These are phyloP conservation scores for Carex myosuroides DNA, from an alignment of 176 grass and related monocot species.

Conservation along the genomic window DNA sequence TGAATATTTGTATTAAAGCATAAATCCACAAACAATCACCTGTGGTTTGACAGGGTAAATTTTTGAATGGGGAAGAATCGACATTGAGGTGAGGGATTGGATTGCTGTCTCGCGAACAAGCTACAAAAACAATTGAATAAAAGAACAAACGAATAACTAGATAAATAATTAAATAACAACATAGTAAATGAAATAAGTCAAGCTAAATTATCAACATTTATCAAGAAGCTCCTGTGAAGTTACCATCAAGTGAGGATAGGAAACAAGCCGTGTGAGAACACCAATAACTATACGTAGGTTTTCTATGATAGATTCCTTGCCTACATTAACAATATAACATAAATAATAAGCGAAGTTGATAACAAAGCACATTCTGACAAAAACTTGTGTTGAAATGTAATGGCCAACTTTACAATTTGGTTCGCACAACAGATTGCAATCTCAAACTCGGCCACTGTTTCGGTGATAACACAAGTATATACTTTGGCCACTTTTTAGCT, in stretches of 20 bases:
- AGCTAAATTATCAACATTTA: not conserved
- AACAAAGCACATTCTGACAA: not conserved
- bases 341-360: not conserved
- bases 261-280: conserved; percentile 51
- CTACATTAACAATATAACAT: conserved; percentile 34
- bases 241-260: conserved; percentile 88
- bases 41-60: conserved; percentile 65
- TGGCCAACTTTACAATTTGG: not conserved
- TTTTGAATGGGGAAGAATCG: conserved; percentile 76
- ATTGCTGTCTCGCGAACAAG: conserved; percentile 88
- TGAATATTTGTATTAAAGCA: conserved; percentile 17
- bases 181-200: conserved; percentile 11
- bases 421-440: not conserved
- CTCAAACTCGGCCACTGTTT: not conserved
- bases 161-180: not conserved
- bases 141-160: conserved; percentile 15
- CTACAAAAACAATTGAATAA: conserved; percentile 33
- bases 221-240: not conserved
- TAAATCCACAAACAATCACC: conserved; percentile 34
- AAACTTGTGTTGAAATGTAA: not conserved
- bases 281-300: conserved; percentile 58
- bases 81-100: conserved; percentile 78
- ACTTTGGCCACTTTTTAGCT: not conserved
- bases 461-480: not conserved
- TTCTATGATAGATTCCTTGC: conserved; percentile 63